Percentiles rank a stretch among this genome's conserved stretches.
phyloP scores from a whole-genome alignment of 306 rosid species.

The Quercus mongolica region DNA sequence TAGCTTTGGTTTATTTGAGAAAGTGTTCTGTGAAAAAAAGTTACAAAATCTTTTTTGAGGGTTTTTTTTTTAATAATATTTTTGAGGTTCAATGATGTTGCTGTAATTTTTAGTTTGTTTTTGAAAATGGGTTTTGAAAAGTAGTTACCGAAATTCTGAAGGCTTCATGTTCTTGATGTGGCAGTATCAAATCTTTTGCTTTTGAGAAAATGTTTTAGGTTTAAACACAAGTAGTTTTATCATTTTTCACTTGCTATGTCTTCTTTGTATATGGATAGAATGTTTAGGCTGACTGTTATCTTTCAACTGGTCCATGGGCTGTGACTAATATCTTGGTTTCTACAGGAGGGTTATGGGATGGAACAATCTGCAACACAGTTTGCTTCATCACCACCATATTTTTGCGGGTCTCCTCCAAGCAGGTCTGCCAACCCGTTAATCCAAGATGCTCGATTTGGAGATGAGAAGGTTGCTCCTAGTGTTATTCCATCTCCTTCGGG shows the following conservation, averaged over 20 bases:
- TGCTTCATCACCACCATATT: slow-evolving; percentile 80
- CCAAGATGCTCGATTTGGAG: slow-evolving; percentile 70
- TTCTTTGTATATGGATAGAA: background rate
- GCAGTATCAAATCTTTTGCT: background rate
- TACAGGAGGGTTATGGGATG: slow-evolving; percentile 58
- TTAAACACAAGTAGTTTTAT: background rate
- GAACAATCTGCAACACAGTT: slow-evolving; percentile 42
- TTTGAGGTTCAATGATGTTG: no score
- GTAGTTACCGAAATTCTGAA: background rate
- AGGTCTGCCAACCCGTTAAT: slow-evolving; percentile 76
- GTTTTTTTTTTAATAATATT: background rate
- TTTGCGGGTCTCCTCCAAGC: slow-evolving; percentile 79
- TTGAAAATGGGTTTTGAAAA: background rate
- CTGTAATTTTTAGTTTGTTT: background rate
- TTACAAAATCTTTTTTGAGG: background rate
- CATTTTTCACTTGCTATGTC: background rate
- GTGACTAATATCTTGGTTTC: slow-evolving; percentile 8
- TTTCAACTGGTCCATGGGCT: background rate
- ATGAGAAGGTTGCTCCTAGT: slow-evolving; percentile 42
- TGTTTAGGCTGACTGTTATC: background rate
- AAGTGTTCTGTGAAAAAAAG: background rate
- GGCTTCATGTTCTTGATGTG: background rate
- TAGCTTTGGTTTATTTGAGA: background rate
- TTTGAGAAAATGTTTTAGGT: background rate
- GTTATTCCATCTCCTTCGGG: slow-evolving; percentile 52